Evolutionary conservation across 2,329 filamentous ascomycete species (phyloP).

Genomic region (Rhinocladiella mackenziei): DNA sequence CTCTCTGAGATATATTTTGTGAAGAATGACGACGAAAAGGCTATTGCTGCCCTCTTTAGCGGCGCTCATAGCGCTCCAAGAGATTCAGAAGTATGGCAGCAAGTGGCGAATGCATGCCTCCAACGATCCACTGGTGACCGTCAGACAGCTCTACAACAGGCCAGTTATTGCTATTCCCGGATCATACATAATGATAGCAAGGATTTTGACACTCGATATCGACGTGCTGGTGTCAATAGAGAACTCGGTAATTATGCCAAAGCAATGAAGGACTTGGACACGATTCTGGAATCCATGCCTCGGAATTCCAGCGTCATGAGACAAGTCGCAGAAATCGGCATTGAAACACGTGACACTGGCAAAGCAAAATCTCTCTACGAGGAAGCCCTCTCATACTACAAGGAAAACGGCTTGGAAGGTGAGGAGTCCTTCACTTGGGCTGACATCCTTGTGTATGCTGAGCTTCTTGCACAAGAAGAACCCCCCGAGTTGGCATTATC

Average conservation of each 20-base stretch:
- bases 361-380: conserved; percentile 52
- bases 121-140: conserved; percentile 44
- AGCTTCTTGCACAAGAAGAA: conserved; percentile 67
- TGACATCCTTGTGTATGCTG: conserved; percentile 78
- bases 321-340: conserved; percentile 55
- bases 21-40: conserved; percentile 54
- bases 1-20: conserved; percentile 57
- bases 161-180: conserved; percentile 52
- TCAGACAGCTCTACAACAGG: conserved; percentile 43
- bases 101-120: conserved; percentile 53
- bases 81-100: conserved; percentile 55
- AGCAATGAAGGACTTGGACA: conserved; percentile 51
- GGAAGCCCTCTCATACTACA: conserved; percentile 49
- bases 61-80: conserved; percentile 56
- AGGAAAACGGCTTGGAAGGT: conserved; percentile 37
- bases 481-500: conserved; percentile 29
- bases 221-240: conserved; percentile 54
- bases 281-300: conserved; percentile 52
- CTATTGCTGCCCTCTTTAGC: conserved; percentile 53
- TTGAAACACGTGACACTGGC: conserved; percentile 47
- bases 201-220: conserved; percentile 52
- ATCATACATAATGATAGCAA: conserved; percentile 52
- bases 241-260: conserved; percentile 46
- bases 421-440: conserved; percentile 63
- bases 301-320: conserved; percentile 53